phyloP scores from a whole-genome alignment of 306 rosid genomes.

The Castanopsis chinensis region DNA sequence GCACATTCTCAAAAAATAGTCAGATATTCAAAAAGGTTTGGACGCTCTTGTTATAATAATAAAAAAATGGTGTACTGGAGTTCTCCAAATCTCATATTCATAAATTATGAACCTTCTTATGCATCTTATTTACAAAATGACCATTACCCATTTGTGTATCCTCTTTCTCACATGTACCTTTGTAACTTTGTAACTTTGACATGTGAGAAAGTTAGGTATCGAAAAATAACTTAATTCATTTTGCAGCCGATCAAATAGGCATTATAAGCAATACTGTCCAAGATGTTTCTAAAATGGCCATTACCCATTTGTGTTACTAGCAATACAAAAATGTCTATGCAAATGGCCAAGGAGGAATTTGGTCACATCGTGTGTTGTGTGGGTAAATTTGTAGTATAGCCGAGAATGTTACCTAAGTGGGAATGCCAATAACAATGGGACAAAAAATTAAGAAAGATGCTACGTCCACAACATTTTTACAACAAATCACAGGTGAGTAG shows the following conservation, averaged over 20 bases:
- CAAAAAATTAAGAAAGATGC: no score
- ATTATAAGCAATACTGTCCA: neutral
- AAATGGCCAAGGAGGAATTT: neutral
- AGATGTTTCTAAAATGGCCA: neutral
- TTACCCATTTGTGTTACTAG: neutral
- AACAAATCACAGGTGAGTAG: no score
- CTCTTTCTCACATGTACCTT: no score
- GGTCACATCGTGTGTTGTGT: neutral
- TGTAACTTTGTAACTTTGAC: neutral
- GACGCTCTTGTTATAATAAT: no score
- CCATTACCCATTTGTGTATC: no score
- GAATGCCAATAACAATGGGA: neutral
- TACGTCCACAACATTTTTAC: no score
- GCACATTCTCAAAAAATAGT: no score
- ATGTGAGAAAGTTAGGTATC: neutral
- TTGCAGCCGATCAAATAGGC: neutral
- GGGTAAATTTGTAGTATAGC: neutral
- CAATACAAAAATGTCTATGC: neutral
- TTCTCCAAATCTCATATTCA: no score
- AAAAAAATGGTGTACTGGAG: no score
- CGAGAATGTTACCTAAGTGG: neutral
- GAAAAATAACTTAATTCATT: neutral
- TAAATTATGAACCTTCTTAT: no score
- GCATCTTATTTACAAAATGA: no score
- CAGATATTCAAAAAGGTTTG: accelerated